Conservation (phyloP, 2,329 filamentous ascomycete species). For the Penicillium sp. region DNA sequence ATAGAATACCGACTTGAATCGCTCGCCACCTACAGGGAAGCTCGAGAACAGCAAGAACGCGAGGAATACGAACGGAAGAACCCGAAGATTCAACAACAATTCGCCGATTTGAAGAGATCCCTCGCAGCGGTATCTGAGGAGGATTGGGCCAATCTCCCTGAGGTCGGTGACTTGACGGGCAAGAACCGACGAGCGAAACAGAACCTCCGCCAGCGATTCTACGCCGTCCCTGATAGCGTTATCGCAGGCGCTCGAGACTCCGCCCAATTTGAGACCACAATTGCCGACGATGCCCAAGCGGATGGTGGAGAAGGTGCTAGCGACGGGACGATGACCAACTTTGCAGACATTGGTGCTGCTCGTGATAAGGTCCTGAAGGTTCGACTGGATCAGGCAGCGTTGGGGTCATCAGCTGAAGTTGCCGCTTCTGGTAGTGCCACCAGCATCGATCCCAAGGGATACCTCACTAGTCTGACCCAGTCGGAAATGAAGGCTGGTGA, state of each 20-base stretch:
- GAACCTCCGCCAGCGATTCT: conserved; percentile 81
- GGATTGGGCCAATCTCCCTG: conserved; percentile 93
- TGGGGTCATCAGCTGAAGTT: conserved; percentile 64
- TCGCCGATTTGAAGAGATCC: conserved; percentile 91
- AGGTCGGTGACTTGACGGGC: conserved; percentile 94
- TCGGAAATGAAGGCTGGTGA: conserved; percentile 77
- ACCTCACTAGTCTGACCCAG: conserved; percentile 87
- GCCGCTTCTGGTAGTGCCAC: conserved; percentile 77
- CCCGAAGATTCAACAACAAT: conserved; percentile 97
- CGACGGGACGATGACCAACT: conserved; percentile 96
- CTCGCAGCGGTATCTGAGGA: conserved; percentile 88
- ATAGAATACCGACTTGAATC: conserved; percentile 74
- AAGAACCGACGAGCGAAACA: conserved; percentile 87
- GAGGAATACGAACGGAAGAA: conserved; percentile 97
- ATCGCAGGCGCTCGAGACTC: conserved; percentile 81
- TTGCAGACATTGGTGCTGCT: conserved; percentile 94
- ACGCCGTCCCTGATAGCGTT: conserved; percentile 95
- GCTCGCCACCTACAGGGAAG: conserved; percentile 74
- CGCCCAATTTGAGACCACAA: conserved; percentile 80
- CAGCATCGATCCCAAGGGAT: conserved; percentile 92
- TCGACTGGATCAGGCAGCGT: conserved; percentile 85
- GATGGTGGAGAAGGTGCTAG: conserved; percentile 41
- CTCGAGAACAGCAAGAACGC: conserved; percentile 83
- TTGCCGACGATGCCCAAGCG: conserved; percentile 71
- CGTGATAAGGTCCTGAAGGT: conserved; percentile 95